Evolutionary conservation across 352 stramenopile genomes (phyloP), one percentile per base, ranked within the genome.

Genomic region (Phytopythium mirpurense): DNA sequence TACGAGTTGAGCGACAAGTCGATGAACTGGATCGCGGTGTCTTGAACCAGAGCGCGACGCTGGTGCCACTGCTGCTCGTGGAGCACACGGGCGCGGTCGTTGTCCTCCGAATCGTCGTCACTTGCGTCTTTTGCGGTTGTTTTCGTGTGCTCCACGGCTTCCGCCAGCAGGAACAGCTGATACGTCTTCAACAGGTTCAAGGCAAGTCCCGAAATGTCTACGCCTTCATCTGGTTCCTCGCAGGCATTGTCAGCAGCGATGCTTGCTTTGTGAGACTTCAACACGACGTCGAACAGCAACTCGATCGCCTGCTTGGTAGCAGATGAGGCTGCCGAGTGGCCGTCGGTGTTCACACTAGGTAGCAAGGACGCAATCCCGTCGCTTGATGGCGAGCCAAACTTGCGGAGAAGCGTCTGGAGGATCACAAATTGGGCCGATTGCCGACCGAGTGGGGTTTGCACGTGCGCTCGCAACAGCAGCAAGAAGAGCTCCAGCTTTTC

Each of bases 281-380:
- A 49, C 32, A 75, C 63, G 23, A 80, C 37, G 26, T 63, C 31
- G 56, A 84, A 74, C 0, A 84, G 54, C 26, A 83, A 56, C 2
- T 46, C 34, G 19, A 83, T 24, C 0, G 70, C 66, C 58, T 88
- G 67, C 53, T 70, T 70, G 18, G 74, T 65, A 35, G 53, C 44
- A 14, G 55, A 31, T 14, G 12, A 27, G 53, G 24, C 54, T 8
- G 45, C 51, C 19, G 61, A 51, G 16, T 44, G 32, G 31, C 35
- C 8, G 14, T 57, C 34, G 15, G 40, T 21, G 16, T 50, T 35
- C 27, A 65, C 46, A 54, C 72, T 62, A 49, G 74, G 83, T 51
- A 92, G 72, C 21, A 94, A 74, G 4, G 72, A 90, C 26, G 91
- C 54, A 31, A 94, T 77, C 35, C 83, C 81, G 37, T 85, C 69